Conservation (phyloP, 106 monocot species). For the Cymbidium sinense region DNA sequence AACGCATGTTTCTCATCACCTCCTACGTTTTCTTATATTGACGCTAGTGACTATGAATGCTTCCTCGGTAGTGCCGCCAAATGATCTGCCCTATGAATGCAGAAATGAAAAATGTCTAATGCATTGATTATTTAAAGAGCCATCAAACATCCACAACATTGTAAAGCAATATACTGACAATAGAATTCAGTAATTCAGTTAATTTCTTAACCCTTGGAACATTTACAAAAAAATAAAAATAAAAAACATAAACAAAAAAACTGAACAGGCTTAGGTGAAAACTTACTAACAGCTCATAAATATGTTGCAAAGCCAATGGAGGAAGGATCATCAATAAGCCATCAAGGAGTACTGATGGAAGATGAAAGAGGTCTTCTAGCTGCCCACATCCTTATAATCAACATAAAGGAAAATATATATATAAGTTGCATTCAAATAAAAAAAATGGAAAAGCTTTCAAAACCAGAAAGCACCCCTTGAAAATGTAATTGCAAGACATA, state of each 20-base stretch:
- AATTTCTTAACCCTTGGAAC: not conserved
- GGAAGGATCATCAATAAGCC: constrained; percentile 2
- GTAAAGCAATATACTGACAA: not conserved
- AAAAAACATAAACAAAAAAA: not conserved
- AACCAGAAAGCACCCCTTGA: not conserved
- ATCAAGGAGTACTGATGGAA: constrained; percentile 6
- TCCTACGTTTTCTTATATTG: constrained; percentile 13
- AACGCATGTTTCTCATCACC: constrained; percentile 6
- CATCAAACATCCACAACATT: not conserved
- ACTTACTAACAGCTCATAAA: constrained; percentile 5
- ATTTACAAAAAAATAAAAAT: not conserved
- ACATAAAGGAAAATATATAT: not conserved
- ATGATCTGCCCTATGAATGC: constrained; percentile 10
- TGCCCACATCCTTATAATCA: not conserved
- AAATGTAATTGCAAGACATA: not conserved
- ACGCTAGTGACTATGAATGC: not conserved
- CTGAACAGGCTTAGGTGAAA: not conserved
- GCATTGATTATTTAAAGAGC: constrained; percentile 1
- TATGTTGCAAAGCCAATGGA: constrained; percentile 12
- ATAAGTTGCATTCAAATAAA: not conserved
- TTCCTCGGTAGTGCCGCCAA: constrained; percentile 4
- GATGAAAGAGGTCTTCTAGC: constrained; percentile 1
- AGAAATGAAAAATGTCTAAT: not conserved
- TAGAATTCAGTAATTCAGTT: not conserved
- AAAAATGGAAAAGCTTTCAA: not conserved